These are phyloP conservation scores for Aspergillus ellipticus DNA, from an alignment of 495 filamentous ascomycete species.

Conservation along the genomic window DNA sequence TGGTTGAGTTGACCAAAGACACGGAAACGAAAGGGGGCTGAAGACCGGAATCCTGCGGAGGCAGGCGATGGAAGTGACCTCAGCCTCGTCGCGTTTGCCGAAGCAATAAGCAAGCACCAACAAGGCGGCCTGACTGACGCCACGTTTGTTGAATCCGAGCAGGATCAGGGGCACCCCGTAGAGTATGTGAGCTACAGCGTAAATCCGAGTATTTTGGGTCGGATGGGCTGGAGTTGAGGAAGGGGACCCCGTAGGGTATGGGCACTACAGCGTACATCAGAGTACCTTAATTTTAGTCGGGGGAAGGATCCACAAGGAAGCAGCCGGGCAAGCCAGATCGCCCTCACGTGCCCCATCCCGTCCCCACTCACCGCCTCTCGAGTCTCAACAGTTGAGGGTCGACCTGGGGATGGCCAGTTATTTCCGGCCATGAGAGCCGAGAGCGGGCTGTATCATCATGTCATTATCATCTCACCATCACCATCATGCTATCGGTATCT, in stretches of 20 bases:
- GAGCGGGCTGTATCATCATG: background rate
- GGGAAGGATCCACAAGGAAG: constrained; percentile 1
- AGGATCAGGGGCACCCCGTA: background rate
- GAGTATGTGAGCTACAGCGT: background rate
- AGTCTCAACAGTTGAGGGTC: constrained; percentile 13
- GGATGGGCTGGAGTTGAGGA: background rate
- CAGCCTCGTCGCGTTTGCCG: background rate
- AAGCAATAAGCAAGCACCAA: background rate
- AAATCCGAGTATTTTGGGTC: background rate
- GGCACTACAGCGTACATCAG: constrained; percentile 4
- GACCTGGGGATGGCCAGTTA: background rate
- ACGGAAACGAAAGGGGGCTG: background rate
- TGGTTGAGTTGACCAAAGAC: background rate
- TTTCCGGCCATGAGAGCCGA: background rate
- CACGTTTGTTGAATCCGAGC: background rate
- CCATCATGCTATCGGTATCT: background rate
- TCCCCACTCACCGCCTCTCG: constrained; percentile 13
- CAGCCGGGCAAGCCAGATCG: constrained; percentile 8
- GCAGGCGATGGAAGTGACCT: background rate
- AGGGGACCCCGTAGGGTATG: background rate
- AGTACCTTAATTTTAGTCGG: constrained; percentile 5
- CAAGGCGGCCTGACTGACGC: background rate
- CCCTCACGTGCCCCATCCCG: constrained; percentile 4
- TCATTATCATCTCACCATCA: background rate
- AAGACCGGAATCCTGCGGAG: background rate